These are phyloP conservation scores for Phylloporus sp. DNA, from an alignment of 768 basidiomycete species.

Conservation along the genomic window DNA sequence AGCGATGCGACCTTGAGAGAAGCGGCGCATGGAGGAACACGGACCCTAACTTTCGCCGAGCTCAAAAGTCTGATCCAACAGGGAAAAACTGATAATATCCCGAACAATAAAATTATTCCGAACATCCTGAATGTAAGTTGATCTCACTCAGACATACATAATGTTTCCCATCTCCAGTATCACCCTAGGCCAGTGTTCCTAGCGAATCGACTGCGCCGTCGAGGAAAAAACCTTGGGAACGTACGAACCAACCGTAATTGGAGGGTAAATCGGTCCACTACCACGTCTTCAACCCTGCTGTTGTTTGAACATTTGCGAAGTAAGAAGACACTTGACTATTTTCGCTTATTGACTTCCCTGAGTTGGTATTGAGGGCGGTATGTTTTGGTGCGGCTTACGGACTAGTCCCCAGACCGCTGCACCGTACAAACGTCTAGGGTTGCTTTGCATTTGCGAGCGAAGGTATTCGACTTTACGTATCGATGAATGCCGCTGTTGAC, in stretches of 20 bases:
- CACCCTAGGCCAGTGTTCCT: slow-evolving; percentile 47
- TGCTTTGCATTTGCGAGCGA: background rate
- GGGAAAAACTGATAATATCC: slow-evolving; percentile 68
- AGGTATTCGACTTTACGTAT: slow-evolving; percentile 5
- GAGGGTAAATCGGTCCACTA: slow-evolving; percentile 9
- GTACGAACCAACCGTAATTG: slow-evolving; percentile 13
- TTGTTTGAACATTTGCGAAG: slow-evolving; percentile 1
- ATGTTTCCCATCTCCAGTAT: slow-evolving; percentile 1
- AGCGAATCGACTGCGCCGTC: slow-evolving; percentile 49
- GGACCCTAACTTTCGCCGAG: slow-evolving; percentile 59
- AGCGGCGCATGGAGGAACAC: slow-evolving; percentile 32
- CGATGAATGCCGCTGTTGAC: background rate
- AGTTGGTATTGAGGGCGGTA: slow-evolving; percentile 1
- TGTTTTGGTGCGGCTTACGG: slow-evolving; percentile 3
- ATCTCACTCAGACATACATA: background rate
- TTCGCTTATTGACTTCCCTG: slow-evolving; percentile 2
- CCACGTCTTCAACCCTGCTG: background rate
- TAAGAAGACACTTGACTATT: slow-evolving; percentile 8
- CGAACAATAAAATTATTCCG: slow-evolving; percentile 73
- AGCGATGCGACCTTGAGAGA: background rate
- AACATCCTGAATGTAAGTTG: slow-evolving; percentile 58
- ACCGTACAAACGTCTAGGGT: background rate
- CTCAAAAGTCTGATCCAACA: slow-evolving; percentile 67
- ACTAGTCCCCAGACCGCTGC: background rate
- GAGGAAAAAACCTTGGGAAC: slow-evolving; percentile 72